Evolutionary conservation across 176 grass and related monocot genomes (phyloP), one percentile per base, ranked within the genome.

Genomic region (Ananas comosus): DNA sequence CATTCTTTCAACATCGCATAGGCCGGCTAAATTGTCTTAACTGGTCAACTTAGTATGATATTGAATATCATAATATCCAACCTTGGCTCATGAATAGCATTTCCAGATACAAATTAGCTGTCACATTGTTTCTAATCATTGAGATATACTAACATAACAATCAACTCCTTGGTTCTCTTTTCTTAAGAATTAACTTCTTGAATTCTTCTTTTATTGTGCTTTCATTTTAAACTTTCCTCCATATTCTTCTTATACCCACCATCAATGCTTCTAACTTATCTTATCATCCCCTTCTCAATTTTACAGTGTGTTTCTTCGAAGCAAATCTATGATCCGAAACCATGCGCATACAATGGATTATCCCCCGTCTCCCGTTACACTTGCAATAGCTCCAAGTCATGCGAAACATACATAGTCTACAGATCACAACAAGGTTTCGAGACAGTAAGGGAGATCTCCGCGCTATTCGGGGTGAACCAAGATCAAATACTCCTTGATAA

Each of bases 301-400:
- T 47, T 67, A 1, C 13, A 10, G 29, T 6, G 8, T 2, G 10
- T 14, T 42, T 48, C 7, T 48, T 48, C 64, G 27, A 48, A 66
- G 64, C 64, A 66, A 66, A 42, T 47, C 64, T 66, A 66, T 2
- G 64, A 66, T 66, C 64, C 29, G 8, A 48, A 66, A 48, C 29
- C 64, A 7, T 66, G 64, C 13, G 22, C 64, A 66, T 27, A 11
- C 64, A 9, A 48, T 16, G 12, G 11, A 63, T 63, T 18, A 24
- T 66, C 29, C 0, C 8, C 5, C 2, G 27, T 11, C 29, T 66
- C 64, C 10, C 27, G 25, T 6, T 66, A 66, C 25, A 48, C 13
- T 12, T 66, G 29, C 64, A 66, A 17, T 42, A 48, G 29, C 47
- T 66, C 11, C 47, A 48, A 13, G 48, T 66, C 29, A 47, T 66